Evolutionary conservation across 2,329 filamentous ascomycete species (phyloP).

Genomic region (Neofusicoccum ribis): DNA sequence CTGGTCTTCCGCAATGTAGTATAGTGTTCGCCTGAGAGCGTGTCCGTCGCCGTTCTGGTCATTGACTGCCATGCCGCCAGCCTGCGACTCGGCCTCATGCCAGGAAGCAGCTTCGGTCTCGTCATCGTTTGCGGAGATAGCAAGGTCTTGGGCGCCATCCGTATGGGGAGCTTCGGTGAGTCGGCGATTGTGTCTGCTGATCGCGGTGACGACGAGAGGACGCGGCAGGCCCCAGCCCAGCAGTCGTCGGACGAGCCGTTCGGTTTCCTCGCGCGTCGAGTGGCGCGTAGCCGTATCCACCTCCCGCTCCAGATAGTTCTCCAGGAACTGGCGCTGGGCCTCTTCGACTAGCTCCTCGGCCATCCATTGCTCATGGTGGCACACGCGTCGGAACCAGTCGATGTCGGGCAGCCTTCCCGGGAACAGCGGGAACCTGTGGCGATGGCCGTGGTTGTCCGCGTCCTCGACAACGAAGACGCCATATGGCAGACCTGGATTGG

Average conservation of each 20-base stretch:
- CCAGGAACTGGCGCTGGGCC: conserved; percentile 13
- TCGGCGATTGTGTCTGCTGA: conserved; percentile 8
- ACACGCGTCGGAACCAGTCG: conserved; percentile 7
- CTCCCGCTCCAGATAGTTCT: conserved; percentile 13
- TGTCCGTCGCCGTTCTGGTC: conserved; percentile 60
- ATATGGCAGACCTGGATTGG: neutral
- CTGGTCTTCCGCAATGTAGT: conserved; percentile 91
- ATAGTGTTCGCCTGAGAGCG: conserved; percentile 81
- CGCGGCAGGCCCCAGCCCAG: conserved; percentile 11
- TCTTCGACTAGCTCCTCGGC: conserved; percentile 8
- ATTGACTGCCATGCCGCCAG: conserved; percentile 33
- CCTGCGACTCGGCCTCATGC: conserved; percentile 15
- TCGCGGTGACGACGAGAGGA: neutral
- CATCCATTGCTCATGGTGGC: conserved; percentile 5
- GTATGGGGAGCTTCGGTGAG: neutral
- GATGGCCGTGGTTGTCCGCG: neutral
- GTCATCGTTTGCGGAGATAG: conserved; percentile 7
- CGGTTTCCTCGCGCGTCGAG: neutral
- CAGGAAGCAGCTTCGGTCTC: conserved; percentile 31
- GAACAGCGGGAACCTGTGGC: conserved; percentile 13
- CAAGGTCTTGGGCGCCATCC: conserved; percentile 2
- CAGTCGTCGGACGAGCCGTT: neutral
- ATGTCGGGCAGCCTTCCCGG: conserved; percentile 8
- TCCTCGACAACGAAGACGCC: conserved; percentile 16
- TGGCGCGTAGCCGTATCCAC: neutral